These are phyloP conservation scores for Rosa lucieae DNA, from an alignment of 306 rosid genomes.

Conservation along the genomic window DNA sequence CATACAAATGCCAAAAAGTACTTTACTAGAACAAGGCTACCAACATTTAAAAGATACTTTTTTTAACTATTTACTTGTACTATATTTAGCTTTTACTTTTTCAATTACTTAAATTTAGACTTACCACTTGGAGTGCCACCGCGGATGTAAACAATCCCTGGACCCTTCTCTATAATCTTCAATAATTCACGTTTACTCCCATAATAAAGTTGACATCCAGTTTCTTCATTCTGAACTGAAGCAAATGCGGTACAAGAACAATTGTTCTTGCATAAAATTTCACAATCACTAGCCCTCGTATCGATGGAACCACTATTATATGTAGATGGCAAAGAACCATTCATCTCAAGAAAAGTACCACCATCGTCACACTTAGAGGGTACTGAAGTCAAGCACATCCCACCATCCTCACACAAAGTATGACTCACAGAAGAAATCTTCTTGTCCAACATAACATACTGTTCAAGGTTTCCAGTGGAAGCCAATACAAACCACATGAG, in stretches of 20 bases:
- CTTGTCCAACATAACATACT: neutral
- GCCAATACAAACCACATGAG: constrained; percentile 22
- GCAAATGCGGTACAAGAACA: constrained; percentile 21
- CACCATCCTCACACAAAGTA: neutral
- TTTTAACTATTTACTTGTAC: neutral
- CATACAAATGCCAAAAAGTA: too few relatives aligned
- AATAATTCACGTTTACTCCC: constrained; percentile 5
- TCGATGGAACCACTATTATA: neutral
- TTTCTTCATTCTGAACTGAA: neutral
- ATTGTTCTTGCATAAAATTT: constrained; percentile 15
- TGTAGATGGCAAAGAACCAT: constrained; percentile 9
- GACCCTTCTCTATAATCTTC: neutral
- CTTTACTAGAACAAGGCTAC: neutral
- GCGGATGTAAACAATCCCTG: neutral
- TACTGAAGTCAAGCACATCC: constrained; percentile 10
- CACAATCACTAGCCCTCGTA: constrained; percentile 8
- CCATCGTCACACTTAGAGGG: constrained; percentile 4
- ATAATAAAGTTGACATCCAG: constrained; percentile 7
- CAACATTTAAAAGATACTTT: too few relatives aligned
- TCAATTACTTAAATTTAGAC: neutral
- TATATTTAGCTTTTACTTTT: neutral
- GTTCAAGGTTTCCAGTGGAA: constrained; percentile 10
- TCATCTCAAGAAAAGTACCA: constrained; percentile 1
- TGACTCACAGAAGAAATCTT: constrained; percentile 17
- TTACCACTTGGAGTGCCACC: constrained; percentile 8